phyloP scores from a whole-genome alignment of 768 basidiomycete genomes.

The Russula olivacea region DNA sequence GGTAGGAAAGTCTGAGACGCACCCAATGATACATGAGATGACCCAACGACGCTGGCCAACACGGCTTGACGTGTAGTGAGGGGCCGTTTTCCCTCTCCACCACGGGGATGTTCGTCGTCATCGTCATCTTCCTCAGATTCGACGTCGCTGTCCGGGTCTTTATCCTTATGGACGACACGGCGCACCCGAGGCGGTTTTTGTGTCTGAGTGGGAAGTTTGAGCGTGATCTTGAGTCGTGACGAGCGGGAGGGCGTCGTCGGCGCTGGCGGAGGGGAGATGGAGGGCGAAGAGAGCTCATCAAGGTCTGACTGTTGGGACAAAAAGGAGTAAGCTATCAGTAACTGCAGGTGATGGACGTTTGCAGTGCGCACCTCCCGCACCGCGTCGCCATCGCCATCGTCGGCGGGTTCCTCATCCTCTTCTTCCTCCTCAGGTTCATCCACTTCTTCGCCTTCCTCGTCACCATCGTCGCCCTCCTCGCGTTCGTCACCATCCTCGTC shows the following conservation, averaged over 20 bases:
- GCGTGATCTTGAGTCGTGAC: constrained; percentile 54
- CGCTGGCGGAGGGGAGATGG: constrained; percentile 23
- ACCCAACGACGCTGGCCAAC: constrained; percentile 59
- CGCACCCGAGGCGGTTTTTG: constrained; percentile 21
- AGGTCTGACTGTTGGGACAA: constrained; percentile 13
- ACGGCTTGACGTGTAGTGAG: constrained; percentile 59
- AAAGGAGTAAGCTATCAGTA: not conserved
- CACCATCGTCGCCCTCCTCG: constrained; percentile 38
- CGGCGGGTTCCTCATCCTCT: constrained; percentile 24
- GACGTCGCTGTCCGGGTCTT: constrained; percentile 37
- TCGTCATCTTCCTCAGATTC: constrained; percentile 34
- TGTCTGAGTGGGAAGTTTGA: constrained; percentile 45
- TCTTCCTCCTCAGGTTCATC: constrained; percentile 22
- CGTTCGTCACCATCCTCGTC: constrained; percentile 23
- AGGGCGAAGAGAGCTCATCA: constrained; percentile 25
- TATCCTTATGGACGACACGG: constrained; percentile 26
- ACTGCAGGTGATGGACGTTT: not conserved
- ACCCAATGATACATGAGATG: constrained; percentile 65
- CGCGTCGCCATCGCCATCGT: constrained; percentile 27
- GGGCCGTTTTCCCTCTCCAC: constrained; percentile 28
- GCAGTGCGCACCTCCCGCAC: constrained; percentile 15
- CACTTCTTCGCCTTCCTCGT: constrained; percentile 24
- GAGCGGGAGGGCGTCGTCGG: constrained; percentile 28
- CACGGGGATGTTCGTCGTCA: constrained; percentile 32
- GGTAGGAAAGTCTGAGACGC: constrained; percentile 14